These are phyloP conservation scores for Acacia crassicarpa DNA, from an alignment of 306 rosid genomes.

Conservation along the genomic window DNA sequence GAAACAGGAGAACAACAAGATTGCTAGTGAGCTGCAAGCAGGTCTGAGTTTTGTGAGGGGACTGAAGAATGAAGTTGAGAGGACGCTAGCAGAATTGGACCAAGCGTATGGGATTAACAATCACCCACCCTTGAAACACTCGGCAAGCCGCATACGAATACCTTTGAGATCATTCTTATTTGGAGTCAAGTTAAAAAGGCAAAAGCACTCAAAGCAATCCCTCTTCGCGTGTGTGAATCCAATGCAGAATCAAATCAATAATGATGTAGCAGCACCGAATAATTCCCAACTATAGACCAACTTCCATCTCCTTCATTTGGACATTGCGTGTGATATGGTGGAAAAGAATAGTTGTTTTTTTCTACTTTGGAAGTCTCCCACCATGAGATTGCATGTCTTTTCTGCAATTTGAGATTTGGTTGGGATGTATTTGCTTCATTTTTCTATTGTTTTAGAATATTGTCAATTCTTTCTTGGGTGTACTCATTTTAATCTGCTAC, in stretches of 20 bases:
- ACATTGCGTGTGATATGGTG: conserved; percentile 14
- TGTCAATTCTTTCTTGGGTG: neutral
- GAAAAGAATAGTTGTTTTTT: neutral
- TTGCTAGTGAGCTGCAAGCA: conserved; percentile 63
- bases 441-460: neutral
- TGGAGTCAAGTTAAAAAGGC: conserved; percentile 80
- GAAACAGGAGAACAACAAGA: conserved; percentile 82
- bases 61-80: conserved; percentile 66
- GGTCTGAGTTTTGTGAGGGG: conserved; percentile 68
- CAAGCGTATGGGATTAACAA: conserved; percentile 46
- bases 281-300: conserved; percentile 30
- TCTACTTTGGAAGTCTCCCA: conserved; percentile 5
- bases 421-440: neutral
- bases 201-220: conserved; percentile 59
- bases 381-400: too few species aligned
- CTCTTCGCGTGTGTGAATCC: conserved; percentile 66
- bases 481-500: neutral
- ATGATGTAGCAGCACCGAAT: conserved; percentile 30
- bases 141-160: conserved; percentile 49
- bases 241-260: conserved; percentile 47
- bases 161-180: conserved; percentile 92
- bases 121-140: conserved; percentile 25
- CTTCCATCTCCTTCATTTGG: neutral
- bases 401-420: neutral
- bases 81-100: conserved; percentile 61